Percentiles rank a stretch among this genome's conserved stretches.
Conservation (phyloP, 371 early-diverging fungal species). For the Mortierella sp. region DNA sequence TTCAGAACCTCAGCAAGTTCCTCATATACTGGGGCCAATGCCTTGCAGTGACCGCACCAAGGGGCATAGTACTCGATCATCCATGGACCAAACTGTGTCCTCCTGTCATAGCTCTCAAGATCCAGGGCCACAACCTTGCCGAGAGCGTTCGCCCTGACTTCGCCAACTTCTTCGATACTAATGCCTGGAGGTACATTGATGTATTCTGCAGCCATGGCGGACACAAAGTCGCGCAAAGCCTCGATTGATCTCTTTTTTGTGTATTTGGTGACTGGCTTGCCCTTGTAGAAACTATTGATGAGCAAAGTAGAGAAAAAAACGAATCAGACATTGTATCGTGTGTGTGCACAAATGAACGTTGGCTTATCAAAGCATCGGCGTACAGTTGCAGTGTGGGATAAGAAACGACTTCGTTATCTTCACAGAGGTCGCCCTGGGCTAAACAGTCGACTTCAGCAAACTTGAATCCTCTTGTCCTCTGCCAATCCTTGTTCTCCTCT, state of each 20-base stretch:
- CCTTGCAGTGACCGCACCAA: constrained; percentile 90
- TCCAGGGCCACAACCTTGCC: constrained; percentile 39
- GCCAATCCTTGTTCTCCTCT: constrained; percentile 53
- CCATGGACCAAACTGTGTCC: constrained; percentile 59
- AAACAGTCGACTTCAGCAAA: constrained; percentile 85
- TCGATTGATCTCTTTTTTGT: constrained; percentile 38
- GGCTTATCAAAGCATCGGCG: constrained; percentile 1
- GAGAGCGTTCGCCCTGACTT: constrained; percentile 36
- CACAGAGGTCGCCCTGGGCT: constrained; percentile 70
- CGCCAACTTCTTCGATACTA: constrained; percentile 25
- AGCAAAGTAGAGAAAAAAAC: neutral
- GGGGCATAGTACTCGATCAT: constrained; percentile 89
- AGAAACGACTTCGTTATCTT: constrained; percentile 62
- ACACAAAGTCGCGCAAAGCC: constrained; percentile 20
- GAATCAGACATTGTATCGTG: neutral
- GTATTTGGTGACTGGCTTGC: constrained; percentile 64
- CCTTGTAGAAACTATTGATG: constrained; percentile 56
- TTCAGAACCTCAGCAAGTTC: constrained; percentile 71
- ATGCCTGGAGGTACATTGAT: constrained; percentile 31
- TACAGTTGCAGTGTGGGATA: constrained; percentile 79
- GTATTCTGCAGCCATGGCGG: constrained; percentile 29
- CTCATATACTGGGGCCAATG: constrained; percentile 85
- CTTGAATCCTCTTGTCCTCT: constrained; percentile 61
- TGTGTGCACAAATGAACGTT: neutral
- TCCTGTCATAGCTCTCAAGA: constrained; percentile 27